phyloP scores from a whole-genome alignment of 305 asterid genomes.

The Ilex paraguariensis region DNA sequence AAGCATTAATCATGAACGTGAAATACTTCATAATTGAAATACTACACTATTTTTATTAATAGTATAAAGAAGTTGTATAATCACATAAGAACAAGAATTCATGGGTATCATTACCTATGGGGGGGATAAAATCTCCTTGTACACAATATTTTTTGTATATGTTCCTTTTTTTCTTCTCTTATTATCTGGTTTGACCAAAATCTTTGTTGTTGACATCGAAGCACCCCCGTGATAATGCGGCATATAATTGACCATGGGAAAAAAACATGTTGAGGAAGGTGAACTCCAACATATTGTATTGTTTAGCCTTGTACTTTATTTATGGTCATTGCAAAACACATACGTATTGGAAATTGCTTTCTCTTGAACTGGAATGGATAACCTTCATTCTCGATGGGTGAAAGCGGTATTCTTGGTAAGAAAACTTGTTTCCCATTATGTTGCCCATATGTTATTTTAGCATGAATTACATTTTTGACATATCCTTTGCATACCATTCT shows the following conservation, averaged over 20 bases:
- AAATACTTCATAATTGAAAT: no score
- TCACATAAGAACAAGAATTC: no score
- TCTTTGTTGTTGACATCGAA: neutral
- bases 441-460: neutral
- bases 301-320: constrained; percentile 8
- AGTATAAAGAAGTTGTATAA: no score
- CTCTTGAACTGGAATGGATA: neutral
- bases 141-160: no score
- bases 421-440: constrained; percentile 2
- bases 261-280: neutral
- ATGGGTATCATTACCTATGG: no score
- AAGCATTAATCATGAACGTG: no score
- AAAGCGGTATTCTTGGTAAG: constrained; percentile 3
- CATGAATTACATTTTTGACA: neutral
- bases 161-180: no score
- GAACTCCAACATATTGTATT: neutral
- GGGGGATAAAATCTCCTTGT: no score
- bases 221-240: constrained; percentile 2
- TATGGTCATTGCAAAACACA: constrained; percentile 5
- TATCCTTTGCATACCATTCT: constrained; percentile 5
- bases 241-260: constrained; percentile 10
- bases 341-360: neutral
- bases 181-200: neutral
- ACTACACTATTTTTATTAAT: no score
- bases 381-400: neutral